Conservation (phyloP, 495 filamentous ascomycete species). For the Talaromyces trachyspermus region DNA sequence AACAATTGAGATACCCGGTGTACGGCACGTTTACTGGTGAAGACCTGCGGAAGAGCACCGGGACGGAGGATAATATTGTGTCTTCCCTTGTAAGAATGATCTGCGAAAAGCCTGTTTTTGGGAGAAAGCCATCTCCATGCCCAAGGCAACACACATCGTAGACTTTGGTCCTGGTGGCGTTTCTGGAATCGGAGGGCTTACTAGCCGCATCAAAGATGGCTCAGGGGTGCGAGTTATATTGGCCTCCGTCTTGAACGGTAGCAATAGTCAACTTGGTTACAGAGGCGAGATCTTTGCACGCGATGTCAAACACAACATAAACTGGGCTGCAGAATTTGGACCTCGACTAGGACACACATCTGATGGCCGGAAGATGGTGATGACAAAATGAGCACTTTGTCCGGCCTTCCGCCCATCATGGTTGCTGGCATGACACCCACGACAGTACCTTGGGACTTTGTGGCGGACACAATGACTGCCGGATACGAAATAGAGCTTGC, state of each 20-base stretch:
- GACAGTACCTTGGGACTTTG: conserved; percentile 29
- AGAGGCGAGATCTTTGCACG: conserved; percentile 48
- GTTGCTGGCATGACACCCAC: conserved; percentile 40
- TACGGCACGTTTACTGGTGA: conserved; percentile 25
- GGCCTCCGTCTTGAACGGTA: conserved; percentile 7
- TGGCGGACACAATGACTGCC: conserved; percentile 26
- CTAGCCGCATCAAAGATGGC: conserved; percentile 15
- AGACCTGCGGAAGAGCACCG: conserved; percentile 11
- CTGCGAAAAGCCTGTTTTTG: conserved; percentile 17
- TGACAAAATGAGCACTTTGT: conserved; percentile 27
- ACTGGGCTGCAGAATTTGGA: conserved; percentile 83
- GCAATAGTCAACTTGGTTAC: conserved; percentile 7
- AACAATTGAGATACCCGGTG: conserved; percentile 31
- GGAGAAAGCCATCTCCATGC: conserved; percentile 12
- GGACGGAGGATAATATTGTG: conserved; percentile 7
- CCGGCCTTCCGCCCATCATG: conserved; percentile 30
- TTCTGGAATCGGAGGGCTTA: conserved; percentile 13
- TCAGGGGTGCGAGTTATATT: conserved; percentile 15
- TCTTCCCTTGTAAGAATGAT: conserved; percentile 8
- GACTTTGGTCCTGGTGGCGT: conserved; percentile 17
- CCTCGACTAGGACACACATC: conserved; percentile 13
- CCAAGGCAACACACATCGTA: conserved; percentile 13
- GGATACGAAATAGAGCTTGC: conserved; percentile 35
- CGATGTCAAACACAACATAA: conserved; percentile 83
- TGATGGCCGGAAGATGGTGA: conserved; percentile 9